Evolutionary conservation across 169 alveolate species (phyloP).

Genomic region (Plasmodium gallinaceum): DNA sequence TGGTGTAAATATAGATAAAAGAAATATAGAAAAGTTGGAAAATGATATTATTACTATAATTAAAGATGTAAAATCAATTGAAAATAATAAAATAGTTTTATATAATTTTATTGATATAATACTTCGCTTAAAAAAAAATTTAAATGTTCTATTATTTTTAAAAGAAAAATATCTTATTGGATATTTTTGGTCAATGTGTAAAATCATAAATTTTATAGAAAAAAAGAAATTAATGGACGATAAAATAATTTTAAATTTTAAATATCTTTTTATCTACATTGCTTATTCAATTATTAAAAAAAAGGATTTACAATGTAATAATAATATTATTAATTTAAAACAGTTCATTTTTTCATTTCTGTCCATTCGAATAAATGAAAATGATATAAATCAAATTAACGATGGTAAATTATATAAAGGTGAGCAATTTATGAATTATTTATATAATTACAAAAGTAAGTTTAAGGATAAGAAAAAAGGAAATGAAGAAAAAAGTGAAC

Average conservation of each 20-base stretch:
- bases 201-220: conserved; percentile 27
- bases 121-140: conserved; percentile 1
- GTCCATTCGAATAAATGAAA: conserved; percentile 5
- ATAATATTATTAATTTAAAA: conserved; percentile 6
- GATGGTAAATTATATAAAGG: background rate
- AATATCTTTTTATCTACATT: conserved; percentile 19
- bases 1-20: background rate
- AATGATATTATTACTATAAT: conserved; percentile 12
- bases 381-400: background rate
- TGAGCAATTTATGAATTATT: background rate
- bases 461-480: background rate
- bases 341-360: conserved; percentile 45
- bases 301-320: background rate
- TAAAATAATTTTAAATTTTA: conserved; percentile 1
- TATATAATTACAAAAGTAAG: background rate
- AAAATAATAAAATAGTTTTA: background rate
- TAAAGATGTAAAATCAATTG: conserved; percentile 7
- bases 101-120: conserved; percentile 3
- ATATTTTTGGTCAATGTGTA: conserved; percentile 37
- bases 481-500: background rate
- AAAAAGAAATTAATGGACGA: background rate
- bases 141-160: conserved; percentile 1
- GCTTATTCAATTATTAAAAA: conserved; percentile 12
- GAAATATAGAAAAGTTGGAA: background rate
- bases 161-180: conserved; percentile 57